phyloP scores from a whole-genome alignment of 2,329 filamentous ascomycete species.

The Aspergillus neotritici region DNA sequence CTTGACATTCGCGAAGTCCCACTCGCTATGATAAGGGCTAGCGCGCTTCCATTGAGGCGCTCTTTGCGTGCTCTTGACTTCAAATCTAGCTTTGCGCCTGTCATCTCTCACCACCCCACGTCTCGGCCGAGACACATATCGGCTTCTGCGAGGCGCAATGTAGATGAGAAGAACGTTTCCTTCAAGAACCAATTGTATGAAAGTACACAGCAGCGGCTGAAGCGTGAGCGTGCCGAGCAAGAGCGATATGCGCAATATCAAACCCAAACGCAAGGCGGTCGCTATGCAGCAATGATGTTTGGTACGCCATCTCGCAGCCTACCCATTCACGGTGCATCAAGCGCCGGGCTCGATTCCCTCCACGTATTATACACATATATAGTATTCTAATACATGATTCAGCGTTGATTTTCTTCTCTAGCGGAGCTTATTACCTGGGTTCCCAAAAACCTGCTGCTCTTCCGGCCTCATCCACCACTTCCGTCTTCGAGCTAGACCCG shows the following conservation, averaged over 20 bases:
- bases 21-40: slow-evolving; percentile 18
- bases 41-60: slow-evolving; percentile 13
- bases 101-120: slow-evolving; percentile 2
- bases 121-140: slow-evolving; percentile 19
- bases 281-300: slow-evolving; percentile 35
- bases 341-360: neutral
- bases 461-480: slow-evolving; percentile 51
- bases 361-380: slow-evolving; percentile 9
- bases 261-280: slow-evolving; percentile 35
- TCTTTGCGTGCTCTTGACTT: slow-evolving; percentile 14
- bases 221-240: slow-evolving; percentile 55
- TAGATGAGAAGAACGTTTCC: slow-evolving; percentile 35
- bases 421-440: slow-evolving; percentile 53
- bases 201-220: slow-evolving; percentile 54
- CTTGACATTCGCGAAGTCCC: no score
- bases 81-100: slow-evolving; percentile 2
- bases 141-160: slow-evolving; percentile 13
- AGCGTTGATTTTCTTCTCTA: slow-evolving; percentile 50
- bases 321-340: neutral
- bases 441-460: slow-evolving; percentile 44
- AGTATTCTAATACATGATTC: slow-evolving; percentile 7
- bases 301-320: slow-evolving; percentile 17
- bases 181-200: slow-evolving; percentile 60
- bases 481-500: slow-evolving; percentile 44
- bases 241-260: slow-evolving; percentile 44